These are phyloP conservation scores for Allium sativum DNA, from an alignment of 106 monocot genomes.

Conservation along the genomic window DNA sequence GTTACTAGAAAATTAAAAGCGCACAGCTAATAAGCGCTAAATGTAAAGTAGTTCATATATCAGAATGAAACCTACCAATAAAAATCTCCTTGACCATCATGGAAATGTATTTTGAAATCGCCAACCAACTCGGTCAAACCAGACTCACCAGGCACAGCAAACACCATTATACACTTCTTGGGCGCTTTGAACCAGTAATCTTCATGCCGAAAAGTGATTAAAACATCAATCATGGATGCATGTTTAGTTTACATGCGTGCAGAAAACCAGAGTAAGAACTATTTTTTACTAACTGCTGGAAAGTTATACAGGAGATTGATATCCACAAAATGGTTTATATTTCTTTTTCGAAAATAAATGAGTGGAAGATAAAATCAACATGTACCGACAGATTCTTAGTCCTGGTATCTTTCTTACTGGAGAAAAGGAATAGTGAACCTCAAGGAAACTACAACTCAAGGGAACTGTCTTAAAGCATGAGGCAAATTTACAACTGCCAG, in stretches of 20 bases:
- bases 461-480: background rate
- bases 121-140: conserved; percentile 80
- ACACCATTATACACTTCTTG: conserved; percentile 93
- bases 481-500: background rate
- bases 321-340: no score
- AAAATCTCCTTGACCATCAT: conserved; percentile 77
- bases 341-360: no score
- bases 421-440: no score
- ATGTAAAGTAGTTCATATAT: no score
- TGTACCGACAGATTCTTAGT: conserved; percentile 84
- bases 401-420: conserved; percentile 86
- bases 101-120: conserved; percentile 80
- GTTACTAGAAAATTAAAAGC: no score
- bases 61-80: conserved; percentile 26
- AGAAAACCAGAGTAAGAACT: no score
- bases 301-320: no score
- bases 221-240: no score
- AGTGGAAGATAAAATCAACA: background rate
- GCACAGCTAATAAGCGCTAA: no score
- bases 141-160: conserved; percentile 91
- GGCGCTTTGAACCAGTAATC: conserved; percentile 80
- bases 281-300: no score
- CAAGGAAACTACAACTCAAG: no score
- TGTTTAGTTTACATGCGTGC: no score
- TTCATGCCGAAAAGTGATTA: conserved; percentile 35